These are phyloP conservation scores for Pythium insidiosum DNA, from an alignment of 352 stramenopile species.

Conservation along the genomic window DNA sequence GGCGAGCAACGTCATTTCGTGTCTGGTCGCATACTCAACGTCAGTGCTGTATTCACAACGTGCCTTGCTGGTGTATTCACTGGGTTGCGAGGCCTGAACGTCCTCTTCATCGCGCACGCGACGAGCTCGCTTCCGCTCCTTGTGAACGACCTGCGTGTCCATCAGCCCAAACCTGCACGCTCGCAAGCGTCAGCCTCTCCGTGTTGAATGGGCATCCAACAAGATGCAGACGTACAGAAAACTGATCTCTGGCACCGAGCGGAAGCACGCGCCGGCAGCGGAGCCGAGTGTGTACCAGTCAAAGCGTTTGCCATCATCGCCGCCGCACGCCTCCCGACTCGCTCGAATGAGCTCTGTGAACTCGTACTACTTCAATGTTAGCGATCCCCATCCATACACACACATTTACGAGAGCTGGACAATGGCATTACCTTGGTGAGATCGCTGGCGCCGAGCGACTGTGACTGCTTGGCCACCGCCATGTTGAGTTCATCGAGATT, in stretches of 20 bases:
- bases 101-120: constrained; percentile 38
- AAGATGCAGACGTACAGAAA: constrained; percentile 68
- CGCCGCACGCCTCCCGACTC: constrained; percentile 28
- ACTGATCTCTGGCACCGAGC: constrained; percentile 55
- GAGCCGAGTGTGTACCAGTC: constrained; percentile 59
- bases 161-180: constrained; percentile 52
- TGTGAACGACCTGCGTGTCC: constrained; percentile 68
- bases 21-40: no score
- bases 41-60: no score
- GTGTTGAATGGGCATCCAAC: no score
- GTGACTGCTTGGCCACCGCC: constrained; percentile 64
- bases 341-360: constrained; percentile 49
- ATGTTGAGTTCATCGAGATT: constrained; percentile 81
- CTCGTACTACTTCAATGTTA: no score
- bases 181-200: no score
- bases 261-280: constrained; percentile 63
- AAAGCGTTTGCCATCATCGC: constrained; percentile 29
- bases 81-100: constrained; percentile 45
- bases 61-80: constrained; percentile 74
- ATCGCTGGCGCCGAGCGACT: constrained; percentile 60
- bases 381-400: no score
- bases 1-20: constrained; percentile 1
- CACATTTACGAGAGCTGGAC: no score
- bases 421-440: no score
- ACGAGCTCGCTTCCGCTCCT: constrained; percentile 46